phyloP scores from a whole-genome alignment of 225 moss, liverwort and hornwort species.

The Antitrichia curtipendula region DNA sequence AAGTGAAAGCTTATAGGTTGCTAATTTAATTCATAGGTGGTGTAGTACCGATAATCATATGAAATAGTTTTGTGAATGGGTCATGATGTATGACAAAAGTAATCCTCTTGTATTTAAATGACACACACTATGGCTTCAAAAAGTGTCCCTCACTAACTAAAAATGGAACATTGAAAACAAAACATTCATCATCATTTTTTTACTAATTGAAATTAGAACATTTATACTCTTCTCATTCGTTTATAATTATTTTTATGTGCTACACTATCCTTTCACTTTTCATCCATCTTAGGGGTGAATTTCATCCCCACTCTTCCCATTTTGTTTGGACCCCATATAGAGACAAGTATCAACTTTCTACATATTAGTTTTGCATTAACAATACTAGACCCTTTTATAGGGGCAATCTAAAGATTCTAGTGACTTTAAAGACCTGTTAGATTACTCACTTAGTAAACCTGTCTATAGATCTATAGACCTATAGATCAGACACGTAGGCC shows the following conservation, averaged over 20 bases:
- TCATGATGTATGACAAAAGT: background rate
- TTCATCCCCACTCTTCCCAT: background rate
- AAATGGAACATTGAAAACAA: background rate
- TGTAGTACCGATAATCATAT: no score
- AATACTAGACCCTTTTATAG: no score
- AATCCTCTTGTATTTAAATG: background rate
- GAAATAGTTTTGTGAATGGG: accelerated
- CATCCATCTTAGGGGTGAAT: accelerated
- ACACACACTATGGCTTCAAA: accelerated
- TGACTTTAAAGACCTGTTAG: background rate
- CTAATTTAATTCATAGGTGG: background rate
- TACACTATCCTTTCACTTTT: background rate
- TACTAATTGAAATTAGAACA: background rate
- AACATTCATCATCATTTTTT: background rate
- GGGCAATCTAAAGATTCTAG: accelerated
- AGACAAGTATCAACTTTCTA: background rate
- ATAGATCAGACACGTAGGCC: no score
- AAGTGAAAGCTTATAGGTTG: background rate
- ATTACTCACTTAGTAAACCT: no score
- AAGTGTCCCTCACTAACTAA: background rate
- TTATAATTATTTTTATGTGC: background rate
- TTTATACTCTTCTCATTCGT: background rate
- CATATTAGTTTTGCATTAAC: accelerated
- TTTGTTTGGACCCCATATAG: accelerated
- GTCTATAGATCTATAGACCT: no score